phyloP scores from a whole-genome alignment of 306 rosid species.

The Castanea mollissima region DNA sequence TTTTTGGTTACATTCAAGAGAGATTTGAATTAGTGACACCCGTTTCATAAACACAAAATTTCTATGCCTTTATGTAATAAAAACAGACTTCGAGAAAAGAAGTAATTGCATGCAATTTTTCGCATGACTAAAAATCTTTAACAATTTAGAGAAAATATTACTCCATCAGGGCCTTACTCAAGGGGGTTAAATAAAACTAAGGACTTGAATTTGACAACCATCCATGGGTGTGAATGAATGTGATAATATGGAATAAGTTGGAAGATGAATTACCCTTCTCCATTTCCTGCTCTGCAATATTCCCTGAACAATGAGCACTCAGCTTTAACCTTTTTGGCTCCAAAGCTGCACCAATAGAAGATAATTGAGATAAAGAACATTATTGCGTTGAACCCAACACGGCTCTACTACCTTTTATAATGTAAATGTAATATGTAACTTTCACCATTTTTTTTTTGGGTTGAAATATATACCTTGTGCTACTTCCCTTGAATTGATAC shows the following conservation, averaged over 20 bases:
- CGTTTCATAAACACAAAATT: background rate
- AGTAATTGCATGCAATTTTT: background rate
- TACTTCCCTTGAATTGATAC: slow-evolving; percentile 92
- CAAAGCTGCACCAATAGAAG: slow-evolving; percentile 62
- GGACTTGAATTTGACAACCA: background rate
- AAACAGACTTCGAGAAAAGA: background rate
- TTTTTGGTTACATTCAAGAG: no score
- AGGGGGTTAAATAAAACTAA: background rate
- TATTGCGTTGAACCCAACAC: slow-evolving; percentile 23
- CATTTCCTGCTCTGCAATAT: slow-evolving; percentile 66
- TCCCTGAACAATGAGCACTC: slow-evolving; percentile 73
- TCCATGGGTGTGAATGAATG: background rate
- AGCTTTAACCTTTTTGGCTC: slow-evolving; percentile 91
- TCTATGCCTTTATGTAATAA: no score
- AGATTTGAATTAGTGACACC: no score
- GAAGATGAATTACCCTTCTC: slow-evolving; percentile 62
- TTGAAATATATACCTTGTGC: slow-evolving; percentile 59
- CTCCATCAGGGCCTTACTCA: background rate
- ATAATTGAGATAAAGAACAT: background rate
- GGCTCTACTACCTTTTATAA: background rate
- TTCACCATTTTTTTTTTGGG: background rate
- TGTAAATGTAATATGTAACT: background rate
- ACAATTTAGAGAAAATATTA: background rate
- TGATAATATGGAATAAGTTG: background rate
- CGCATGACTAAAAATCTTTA: background rate